A percentile compares a stretch with the other conserved stretches of the same genome.
phyloP scores from a whole-genome alignment of 306 rosid genomes.

The Elaeagnus macrophylla region DNA sequence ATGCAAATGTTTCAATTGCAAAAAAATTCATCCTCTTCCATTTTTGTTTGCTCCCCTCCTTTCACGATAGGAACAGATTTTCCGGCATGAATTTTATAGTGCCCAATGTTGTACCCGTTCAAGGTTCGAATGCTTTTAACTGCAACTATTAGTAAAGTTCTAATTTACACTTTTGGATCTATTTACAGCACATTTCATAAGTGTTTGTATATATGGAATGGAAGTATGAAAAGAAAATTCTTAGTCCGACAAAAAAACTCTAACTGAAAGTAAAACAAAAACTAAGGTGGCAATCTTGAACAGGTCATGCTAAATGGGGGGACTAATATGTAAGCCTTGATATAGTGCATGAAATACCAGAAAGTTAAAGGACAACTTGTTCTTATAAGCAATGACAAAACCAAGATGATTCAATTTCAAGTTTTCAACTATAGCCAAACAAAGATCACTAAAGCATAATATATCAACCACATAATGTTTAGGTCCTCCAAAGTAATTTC shows the following conservation, averaged over 20 bases:
- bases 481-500: not conserved
- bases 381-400: no score
- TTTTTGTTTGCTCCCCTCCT: conserved; percentile 98
- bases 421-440: no score
- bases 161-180: not conserved
- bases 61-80: conserved; percentile 92
- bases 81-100: conserved; percentile 93
- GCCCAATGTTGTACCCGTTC: conserved; percentile 96
- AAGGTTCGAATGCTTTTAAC: conserved; percentile 89
- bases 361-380: no score
- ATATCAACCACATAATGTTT: no score
- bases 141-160: conserved; percentile 21
- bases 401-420: no score
- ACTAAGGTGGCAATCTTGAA: no score
- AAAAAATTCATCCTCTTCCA: conserved; percentile 98
- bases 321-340: no score
- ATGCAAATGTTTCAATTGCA: conserved; percentile 94
- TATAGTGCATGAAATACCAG: no score
- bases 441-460: no score
- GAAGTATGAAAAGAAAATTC: not conserved
- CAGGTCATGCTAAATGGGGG: no score
- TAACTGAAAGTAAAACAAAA: not conserved
- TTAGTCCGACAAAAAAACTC: not conserved
- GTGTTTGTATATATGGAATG: not conserved
- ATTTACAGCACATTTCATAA: not conserved